Base-by-base conservation (phyloP, 1,284 basidiomycete species). In the Ceratobasidium sp. region DNA sequence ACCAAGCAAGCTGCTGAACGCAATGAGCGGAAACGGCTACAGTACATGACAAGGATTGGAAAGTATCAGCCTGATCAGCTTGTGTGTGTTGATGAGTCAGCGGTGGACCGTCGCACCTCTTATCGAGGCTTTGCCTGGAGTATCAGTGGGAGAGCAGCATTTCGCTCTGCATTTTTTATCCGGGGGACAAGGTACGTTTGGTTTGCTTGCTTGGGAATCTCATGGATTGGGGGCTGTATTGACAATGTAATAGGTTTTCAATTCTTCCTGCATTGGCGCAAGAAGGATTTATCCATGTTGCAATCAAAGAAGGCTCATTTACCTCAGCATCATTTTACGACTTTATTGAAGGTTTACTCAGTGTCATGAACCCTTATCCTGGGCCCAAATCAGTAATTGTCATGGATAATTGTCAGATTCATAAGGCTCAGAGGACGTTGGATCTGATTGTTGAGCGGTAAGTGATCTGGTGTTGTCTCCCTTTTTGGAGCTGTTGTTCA, bases 361-460 rank as follows among this genome's bases (percentile, higher is more conserved):
- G 73, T 5, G 60, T 71, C 3, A 80, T 79, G 78, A 70, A 79
- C 6, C 74, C 73, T 13, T 79, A 57, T 31, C 75, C 75, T 1
- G 64, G 17, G 0, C 73, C 72, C 0, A 76, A 76, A 31, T 77
- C 75, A 22, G 76, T 79, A 0, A 73, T 79, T 54, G 69, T 80
- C 7, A 76, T 80, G 75, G 79, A 80, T 67, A 79, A 80, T 70
- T 76, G 75, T 43, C 45, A 71, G 0, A 79, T 79, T 38, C 78
- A 79, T 65, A 75, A 78, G 49, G 47, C 70, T 20, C 71, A 62
- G 3, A 55, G 71, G 13, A 70, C 78, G 10, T 27, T 70, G 4
- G 74, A 77, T 17, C 29, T 75, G 42, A 74, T 78, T 70, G 47
- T 73, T 43, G 52, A 27, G 1, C 17, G 42, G 71, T 70, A 34